Evolutionary conservation across 1,284 basidiomycete species (phyloP).

Genomic region (Tilletia walkeri): DNA sequence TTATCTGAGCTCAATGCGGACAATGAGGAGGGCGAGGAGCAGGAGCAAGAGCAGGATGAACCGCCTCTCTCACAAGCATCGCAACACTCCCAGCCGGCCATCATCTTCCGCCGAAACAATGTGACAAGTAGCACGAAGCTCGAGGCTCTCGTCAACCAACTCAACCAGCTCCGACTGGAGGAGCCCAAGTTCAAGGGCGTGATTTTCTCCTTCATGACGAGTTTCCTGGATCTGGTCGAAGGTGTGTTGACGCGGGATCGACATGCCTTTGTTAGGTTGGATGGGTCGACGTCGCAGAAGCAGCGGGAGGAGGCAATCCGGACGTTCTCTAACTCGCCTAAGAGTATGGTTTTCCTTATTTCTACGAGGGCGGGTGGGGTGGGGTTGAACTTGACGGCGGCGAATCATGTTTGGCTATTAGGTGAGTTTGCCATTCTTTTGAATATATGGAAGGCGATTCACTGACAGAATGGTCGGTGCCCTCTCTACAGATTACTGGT

Average conservation of each 20-base stretch:
- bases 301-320: constrained; percentile 73
- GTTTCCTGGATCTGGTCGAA: constrained; percentile 55
- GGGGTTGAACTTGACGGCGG: constrained; percentile 60
- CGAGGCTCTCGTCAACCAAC: constrained; percentile 68
- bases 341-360: constrained; percentile 74
- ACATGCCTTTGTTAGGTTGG: constrained; percentile 62
- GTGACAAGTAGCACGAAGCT: constrained; percentile 85
- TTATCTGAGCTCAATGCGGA: not conserved
- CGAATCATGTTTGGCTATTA: constrained; percentile 49
- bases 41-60: constrained; percentile 1
- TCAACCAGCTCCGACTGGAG: constrained; percentile 63
- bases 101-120: constrained; percentile 72
- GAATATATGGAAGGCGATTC: too few species aligned
- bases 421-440: constrained; percentile 10
- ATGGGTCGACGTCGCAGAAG: constrained; percentile 87
- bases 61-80: constrained; percentile 10
- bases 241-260: constrained; percentile 34
- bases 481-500: constrained; percentile 45
- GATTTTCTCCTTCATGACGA: constrained; percentile 58
- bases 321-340: constrained; percentile 71
- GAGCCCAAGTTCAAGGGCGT: constrained; percentile 57
- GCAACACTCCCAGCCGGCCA: constrained; percentile 56
- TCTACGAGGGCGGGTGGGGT: constrained; percentile 93
- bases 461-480: not conserved
- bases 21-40: not conserved